Percentiles rank a stretch among this genome's conserved stretches.
Conservation (phyloP, 2,329 filamentous ascomycete genomes). For the Talaromyces sp. region DNA sequence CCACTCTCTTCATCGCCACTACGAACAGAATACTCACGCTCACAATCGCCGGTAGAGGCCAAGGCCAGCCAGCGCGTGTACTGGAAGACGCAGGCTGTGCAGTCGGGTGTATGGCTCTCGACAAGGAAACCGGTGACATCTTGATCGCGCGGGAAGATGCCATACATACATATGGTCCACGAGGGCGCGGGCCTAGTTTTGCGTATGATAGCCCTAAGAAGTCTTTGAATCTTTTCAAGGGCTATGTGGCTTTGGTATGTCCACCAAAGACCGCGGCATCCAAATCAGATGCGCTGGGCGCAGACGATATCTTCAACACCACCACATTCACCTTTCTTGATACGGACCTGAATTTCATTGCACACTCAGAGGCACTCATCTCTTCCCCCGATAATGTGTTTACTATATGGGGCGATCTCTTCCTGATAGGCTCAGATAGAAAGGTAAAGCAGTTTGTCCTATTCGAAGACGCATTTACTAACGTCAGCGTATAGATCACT, state of each 20-base stretch:
- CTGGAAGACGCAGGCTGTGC: conserved; percentile 88
- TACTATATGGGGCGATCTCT: conserved; percentile 86
- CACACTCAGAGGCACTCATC: conserved; percentile 80
- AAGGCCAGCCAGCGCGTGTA: conserved; percentile 82
- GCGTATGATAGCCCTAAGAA: conserved; percentile 91
- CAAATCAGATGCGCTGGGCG: conserved; percentile 63
- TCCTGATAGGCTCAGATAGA: conserved; percentile 84
- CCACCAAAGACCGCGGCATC: conserved; percentile 62
- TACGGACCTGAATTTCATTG: conserved; percentile 83
- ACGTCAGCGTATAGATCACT: conserved; percentile 59
- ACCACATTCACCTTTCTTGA: conserved; percentile 91
- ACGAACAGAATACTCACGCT: conserved; percentile 84
- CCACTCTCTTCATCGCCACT: conserved; percentile 80
- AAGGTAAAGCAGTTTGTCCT: conserved; percentile 59
- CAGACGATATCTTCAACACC: conserved; percentile 79
- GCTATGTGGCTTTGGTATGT: conserved; percentile 85
- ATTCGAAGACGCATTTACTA: background rate
- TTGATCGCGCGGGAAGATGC: conserved; percentile 94
- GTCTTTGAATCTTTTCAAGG: conserved; percentile 71
- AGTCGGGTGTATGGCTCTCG: conserved; percentile 91
- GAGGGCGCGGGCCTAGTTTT: conserved; percentile 81
- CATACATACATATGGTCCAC: conserved; percentile 85
- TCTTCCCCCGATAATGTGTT: conserved; percentile 79
- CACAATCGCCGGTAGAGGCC: conserved; percentile 80
- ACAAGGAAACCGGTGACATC: conserved; percentile 75